A percentile compares a stretch with the other conserved stretches of the same genome.
Conservation (phyloP, 2,329 filamentous ascomycete species). For the Samsoniella hepiali region DNA sequence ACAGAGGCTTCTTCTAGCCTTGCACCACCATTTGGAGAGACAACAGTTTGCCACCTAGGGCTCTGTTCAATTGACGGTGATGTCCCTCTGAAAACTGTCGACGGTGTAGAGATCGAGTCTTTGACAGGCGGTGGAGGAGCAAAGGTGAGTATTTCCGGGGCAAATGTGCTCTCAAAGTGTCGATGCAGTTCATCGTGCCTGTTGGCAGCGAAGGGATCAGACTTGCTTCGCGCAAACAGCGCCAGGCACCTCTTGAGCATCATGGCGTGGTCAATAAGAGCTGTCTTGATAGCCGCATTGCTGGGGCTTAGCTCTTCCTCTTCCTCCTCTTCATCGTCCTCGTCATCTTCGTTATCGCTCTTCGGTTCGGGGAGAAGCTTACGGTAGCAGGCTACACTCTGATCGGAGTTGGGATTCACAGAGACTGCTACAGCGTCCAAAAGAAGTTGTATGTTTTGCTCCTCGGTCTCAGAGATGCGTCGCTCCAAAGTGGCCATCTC, state of each 20-base stretch:
- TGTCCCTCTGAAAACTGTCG: constrained; percentile 48
- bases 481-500: constrained; percentile 77
- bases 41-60: constrained; percentile 32
- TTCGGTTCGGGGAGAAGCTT: constrained; percentile 60
- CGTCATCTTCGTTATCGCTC: constrained; percentile 36
- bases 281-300: constrained; percentile 78
- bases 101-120: constrained; percentile 40
- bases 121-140: constrained; percentile 46
- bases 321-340: constrained; percentile 40
- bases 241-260: constrained; percentile 79
- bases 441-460: constrained; percentile 64
- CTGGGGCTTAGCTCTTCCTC: constrained; percentile 53
- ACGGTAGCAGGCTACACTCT: constrained; percentile 75
- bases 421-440: constrained; percentile 75
- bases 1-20: constrained; percentile 49
- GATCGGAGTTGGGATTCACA: constrained; percentile 70
- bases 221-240: constrained; percentile 60
- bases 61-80: constrained; percentile 42
- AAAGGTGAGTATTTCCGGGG: constrained; percentile 63
- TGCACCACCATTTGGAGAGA: constrained; percentile 33
- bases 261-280: constrained; percentile 83
- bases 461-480: constrained; percentile 68
- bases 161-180: constrained; percentile 61
- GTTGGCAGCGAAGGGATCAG: constrained; percentile 8
- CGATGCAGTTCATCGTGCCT: constrained; percentile 55